Conservation (phyloP, 805 yeast genomes). For the Cyberlindnera mrakii region DNA sequence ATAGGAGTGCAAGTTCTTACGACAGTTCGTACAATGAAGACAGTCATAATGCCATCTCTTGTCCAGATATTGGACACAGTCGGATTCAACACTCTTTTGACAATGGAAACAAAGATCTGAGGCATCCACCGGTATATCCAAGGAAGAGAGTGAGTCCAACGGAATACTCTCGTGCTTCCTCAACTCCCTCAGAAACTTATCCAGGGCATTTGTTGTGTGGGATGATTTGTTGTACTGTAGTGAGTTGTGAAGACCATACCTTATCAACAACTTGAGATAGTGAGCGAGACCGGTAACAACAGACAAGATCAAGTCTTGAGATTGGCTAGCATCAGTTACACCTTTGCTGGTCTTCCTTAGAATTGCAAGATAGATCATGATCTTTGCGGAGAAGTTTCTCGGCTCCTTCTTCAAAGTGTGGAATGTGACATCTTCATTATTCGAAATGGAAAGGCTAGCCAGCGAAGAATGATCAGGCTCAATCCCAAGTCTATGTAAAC, state of each 20-base stretch:
- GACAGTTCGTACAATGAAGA: constrained; percentile 59
- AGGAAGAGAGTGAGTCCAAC: constrained; percentile 26
- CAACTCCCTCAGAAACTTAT: constrained; percentile 52
- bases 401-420: constrained; percentile 38
- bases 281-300: constrained; percentile 91
- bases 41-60: constrained; percentile 82
- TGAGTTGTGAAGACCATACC: constrained; percentile 75
- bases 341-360: constrained; percentile 53
- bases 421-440: constrained; percentile 9
- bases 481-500: constrained; percentile 28
- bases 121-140: constrained; percentile 49
- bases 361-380: constrained; percentile 83
- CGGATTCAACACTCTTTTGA: constrained; percentile 72
- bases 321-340: constrained; percentile 29
- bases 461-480: constrained; percentile 9
- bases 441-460: constrained; percentile 4
- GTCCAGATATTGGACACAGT: constrained; percentile 57
- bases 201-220: constrained; percentile 55
- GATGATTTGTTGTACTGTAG: constrained; percentile 56
- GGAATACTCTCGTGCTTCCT: constrained; percentile 39
- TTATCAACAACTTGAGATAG: constrained; percentile 75
- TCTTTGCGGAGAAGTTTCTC: constrained; percentile 78
- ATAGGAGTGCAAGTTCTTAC: constrained; percentile 30
- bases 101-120: constrained; percentile 77
- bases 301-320: constrained; percentile 61